Conservation (phyloP, 257 asterid genomes). For the Petunia secreta region DNA sequence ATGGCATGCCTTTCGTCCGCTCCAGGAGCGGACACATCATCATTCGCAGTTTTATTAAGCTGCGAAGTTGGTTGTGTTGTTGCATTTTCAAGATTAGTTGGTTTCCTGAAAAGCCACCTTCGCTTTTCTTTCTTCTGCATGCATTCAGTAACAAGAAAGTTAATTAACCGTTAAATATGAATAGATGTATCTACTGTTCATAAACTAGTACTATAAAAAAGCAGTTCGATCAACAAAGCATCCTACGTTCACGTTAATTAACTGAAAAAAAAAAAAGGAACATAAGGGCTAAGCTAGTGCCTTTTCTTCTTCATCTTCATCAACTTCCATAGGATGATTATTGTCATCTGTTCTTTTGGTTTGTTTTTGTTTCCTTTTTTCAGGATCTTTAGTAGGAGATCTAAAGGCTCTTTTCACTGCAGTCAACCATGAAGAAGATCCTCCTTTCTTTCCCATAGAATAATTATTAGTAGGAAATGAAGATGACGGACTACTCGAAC, state of each 20-base stretch:
- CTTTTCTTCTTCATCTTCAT: conserved; percentile 46
- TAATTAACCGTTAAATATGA: neutral
- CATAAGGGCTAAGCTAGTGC: neutral
- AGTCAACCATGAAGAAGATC: conserved; percentile 50
- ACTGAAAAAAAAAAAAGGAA: neutral
- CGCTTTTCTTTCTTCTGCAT: conserved; percentile 45
- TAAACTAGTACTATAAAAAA: too few relatives aligned
- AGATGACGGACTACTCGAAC: neutral
- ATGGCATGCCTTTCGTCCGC: conserved; percentile 40
- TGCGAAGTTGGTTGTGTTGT: neutral
- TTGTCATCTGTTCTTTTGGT: conserved; percentile 27
- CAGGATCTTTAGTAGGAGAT: conserved; percentile 47
- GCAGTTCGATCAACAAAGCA: neutral
- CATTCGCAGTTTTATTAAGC: neutral
- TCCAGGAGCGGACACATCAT: neutral
- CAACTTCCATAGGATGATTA: neutral
- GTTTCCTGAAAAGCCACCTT: conserved; percentile 46
- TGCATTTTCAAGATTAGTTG: conserved; percentile 29
- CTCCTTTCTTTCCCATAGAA: conserved; percentile 42
- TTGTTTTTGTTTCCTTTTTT: conserved; percentile 31
- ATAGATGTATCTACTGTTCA: too few relatives aligned
- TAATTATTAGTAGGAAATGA: conserved; percentile 19
- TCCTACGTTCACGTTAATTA: neutral
- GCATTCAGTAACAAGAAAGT: neutral
- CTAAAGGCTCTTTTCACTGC: conserved; percentile 57